Base-by-base conservation (phyloP, 1,284 basidiomycete genomes). In the Paramarasmius palmivorus region DNA sequence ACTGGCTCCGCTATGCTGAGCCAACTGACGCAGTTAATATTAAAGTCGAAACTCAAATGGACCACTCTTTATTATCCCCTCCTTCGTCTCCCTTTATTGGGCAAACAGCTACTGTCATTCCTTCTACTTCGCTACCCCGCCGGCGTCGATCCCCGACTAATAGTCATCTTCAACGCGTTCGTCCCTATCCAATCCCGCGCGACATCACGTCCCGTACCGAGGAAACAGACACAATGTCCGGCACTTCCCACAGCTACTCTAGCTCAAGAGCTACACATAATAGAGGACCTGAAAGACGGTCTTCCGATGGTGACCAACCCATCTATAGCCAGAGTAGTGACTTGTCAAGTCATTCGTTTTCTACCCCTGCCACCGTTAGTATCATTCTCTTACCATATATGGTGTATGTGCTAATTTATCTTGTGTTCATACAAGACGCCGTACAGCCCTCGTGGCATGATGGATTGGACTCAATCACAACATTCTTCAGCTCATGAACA, bases 21-120 rank as follows among this genome's bases (percentile, higher is more conserved):
- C 61, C 65, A 56, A 56, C 58, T 54, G 56, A 41, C 47, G 60
- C 55, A 57, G 57, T 58, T 45, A 63, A 64, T 70, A 73, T 79
- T 73, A 81, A 81, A 77, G 71, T 72, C 60, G 78, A 80, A 68
- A 61, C 68, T 47, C 59, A 61, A 57, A 57, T 66, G 40, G 64
- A 67, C 57, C 74, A 75, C 60, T 69, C 69, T 59, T 66, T 73
- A 61, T 66, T 70, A 32, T 72, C 66, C 42, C 68, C 70, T 47
- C 68, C 70, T 46, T 61, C 66, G 17, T 68, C 71, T 60, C 65
- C 69, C 58, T 58, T 50, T 49, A 57, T 29, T 52, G 23, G 25
- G 29, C 23, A 15, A 3, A 7, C 41, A 2, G 10, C 23, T 40
- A 7, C 44, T 15, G 25, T 19, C 15, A 29, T 55, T 65, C 64